These are phyloP conservation scores for Panicum virgatum DNA, from an alignment of 202 grass and related monocot genomes.

Conservation along the genomic window DNA sequence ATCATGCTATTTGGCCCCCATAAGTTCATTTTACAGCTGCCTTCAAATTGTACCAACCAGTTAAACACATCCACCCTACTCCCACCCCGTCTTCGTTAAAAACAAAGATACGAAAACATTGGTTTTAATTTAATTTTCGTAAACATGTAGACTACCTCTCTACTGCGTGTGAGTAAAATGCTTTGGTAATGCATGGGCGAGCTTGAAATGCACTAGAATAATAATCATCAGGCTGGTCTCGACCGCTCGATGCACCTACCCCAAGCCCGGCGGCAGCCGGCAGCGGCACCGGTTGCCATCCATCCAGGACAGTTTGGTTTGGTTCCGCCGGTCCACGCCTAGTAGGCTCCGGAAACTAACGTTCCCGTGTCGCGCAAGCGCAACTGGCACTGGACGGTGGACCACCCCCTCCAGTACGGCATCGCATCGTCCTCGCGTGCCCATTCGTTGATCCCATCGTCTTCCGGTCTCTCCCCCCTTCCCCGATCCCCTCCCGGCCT, in stretches of 20 bases:
- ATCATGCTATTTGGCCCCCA: no score
- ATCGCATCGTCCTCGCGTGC: constrained; percentile 7
- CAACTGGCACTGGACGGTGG: constrained; percentile 9
- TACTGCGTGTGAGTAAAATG: no score
- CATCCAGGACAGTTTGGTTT: no score
- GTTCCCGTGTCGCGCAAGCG: neutral
- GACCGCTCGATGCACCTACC: constrained; percentile 3
- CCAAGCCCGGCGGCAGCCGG: neutral
- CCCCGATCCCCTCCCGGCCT: neutral
- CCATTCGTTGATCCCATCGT: constrained; percentile 39
- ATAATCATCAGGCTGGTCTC: neutral
- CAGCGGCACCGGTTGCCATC: neutral
- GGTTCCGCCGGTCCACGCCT: neutral
- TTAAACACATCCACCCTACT: no score
- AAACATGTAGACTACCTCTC: no score
- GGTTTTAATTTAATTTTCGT: no score
- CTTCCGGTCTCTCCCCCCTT: neutral
- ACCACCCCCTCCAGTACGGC: constrained; percentile 8
- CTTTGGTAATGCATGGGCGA: no score
- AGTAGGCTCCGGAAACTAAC: constrained; percentile 18
- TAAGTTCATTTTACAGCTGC: no score
- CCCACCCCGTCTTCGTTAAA: no score
- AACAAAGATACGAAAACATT: no score
- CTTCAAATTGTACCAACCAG: no score
- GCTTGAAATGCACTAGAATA: no score